Evolutionary conservation across 352 stramenopile species (phyloP).

Genomic region (Phytophthora macrochlamydospora): DNA sequence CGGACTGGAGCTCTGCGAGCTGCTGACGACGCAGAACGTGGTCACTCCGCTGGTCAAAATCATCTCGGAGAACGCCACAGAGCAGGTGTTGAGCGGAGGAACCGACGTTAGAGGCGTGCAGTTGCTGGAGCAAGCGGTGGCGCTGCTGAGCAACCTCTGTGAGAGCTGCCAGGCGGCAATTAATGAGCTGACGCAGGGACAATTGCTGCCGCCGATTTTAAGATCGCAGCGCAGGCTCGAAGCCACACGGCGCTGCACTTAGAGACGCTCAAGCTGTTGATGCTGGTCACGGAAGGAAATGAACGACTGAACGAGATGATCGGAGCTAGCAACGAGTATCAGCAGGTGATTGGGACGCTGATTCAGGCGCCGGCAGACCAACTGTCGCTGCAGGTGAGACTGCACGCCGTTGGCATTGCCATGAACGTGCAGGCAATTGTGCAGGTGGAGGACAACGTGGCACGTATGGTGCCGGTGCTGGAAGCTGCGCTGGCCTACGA

Average conservation of each 20-base stretch:
- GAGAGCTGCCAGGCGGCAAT: constrained; percentile 84
- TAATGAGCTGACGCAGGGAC: constrained; percentile 79
- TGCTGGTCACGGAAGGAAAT: constrained; percentile 86
- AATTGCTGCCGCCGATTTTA: constrained; percentile 79
- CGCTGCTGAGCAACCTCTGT: constrained; percentile 81
- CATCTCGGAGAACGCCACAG: constrained; percentile 61
- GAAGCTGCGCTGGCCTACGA: constrained; percentile 82
- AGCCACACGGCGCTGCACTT: constrained; percentile 62
- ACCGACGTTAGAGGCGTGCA: constrained; percentile 72
- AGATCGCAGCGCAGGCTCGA: constrained; percentile 61
- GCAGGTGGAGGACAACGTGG: constrained; percentile 72
- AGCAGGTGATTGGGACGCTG: constrained; percentile 67
- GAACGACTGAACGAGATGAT: constrained; percentile 77
- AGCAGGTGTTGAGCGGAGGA: constrained; percentile 55
- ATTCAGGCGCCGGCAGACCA: constrained; percentile 67
- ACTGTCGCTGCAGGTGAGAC: constrained; percentile 48
- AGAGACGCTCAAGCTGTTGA: constrained; percentile 81
- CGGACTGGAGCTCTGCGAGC: constrained; percentile 82
- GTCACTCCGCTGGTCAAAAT: constrained; percentile 81
- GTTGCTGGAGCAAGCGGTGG: constrained; percentile 82
- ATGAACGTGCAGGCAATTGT: constrained; percentile 84
- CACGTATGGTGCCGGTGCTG: constrained; percentile 68
- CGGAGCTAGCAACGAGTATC: constrained; percentile 58
- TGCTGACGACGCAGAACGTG: constrained; percentile 78
- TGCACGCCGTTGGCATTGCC: constrained; percentile 75